Percentiles rank a stretch among this genome's conserved stretches.
Conservation (phyloP, 352 stramenopile genomes). For the Aphanomyces invadans region DNA sequence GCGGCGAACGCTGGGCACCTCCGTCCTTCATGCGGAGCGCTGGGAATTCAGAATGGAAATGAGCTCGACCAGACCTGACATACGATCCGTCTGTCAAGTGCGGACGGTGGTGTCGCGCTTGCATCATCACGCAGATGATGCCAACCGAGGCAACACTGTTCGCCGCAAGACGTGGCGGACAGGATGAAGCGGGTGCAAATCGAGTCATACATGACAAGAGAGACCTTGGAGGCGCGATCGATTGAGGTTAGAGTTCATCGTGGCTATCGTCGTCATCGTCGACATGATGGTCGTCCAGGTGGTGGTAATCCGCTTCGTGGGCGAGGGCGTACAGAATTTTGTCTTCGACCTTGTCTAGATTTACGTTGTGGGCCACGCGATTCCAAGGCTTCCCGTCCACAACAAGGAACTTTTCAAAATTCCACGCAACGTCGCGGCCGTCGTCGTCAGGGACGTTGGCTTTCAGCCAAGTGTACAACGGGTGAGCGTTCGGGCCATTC, state of each 20-base stretch:
- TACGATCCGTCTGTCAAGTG: too few species aligned
- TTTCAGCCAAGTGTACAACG: conserved; percentile 90
- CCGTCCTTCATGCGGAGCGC: too few species aligned
- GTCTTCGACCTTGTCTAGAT: conserved; percentile 50
- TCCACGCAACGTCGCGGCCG: conserved; percentile 73
- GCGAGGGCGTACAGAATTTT: conserved; percentile 36
- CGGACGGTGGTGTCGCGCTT: too few species aligned
- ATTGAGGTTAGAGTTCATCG: conserved; percentile 11
- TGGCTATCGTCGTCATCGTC: neutral
- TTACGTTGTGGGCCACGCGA: conserved; percentile 60
- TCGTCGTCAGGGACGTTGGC: conserved; percentile 25
- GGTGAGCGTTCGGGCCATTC: conserved; percentile 82
- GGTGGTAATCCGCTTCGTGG: neutral
- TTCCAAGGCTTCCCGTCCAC: conserved; percentile 61
- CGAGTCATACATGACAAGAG: too few species aligned
- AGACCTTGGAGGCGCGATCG: too few species aligned
- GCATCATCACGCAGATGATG: too few species aligned
- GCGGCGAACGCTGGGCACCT: too few species aligned
- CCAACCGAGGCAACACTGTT: too few species aligned
- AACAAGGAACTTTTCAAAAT: conserved; percentile 85
- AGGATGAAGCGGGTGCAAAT: too few species aligned
- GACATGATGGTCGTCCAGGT: neutral
- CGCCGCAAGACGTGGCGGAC: too few species aligned
- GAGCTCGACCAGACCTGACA: too few species aligned
- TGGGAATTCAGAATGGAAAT: too few species aligned